Percentiles rank a stretch among this genome's conserved stretches.
These are phyloP conservation scores for Dryas alaskensis DNA, from an alignment of 306 rosid genomes.

Conservation along the genomic window DNA sequence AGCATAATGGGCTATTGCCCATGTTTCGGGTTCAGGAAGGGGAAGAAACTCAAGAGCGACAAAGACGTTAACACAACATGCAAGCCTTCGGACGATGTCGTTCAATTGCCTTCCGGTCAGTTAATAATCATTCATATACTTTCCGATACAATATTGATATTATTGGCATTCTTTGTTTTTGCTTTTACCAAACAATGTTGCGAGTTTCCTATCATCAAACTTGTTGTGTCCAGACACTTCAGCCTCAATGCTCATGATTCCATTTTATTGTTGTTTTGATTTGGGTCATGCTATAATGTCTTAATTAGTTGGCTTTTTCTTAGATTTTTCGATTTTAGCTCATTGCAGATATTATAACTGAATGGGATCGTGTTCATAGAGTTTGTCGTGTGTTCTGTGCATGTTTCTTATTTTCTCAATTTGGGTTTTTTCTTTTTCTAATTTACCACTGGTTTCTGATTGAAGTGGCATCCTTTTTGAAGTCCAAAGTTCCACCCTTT, in stretches of 20 bases:
- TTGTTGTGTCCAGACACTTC: not conserved
- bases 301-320: not conserved
- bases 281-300: not conserved
- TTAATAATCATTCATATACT: not conserved
- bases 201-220: not conserved
- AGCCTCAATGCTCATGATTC: not conserved
- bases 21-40: constrained; percentile 16
- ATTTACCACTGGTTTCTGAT: constrained; percentile 12
- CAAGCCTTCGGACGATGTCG: not conserved
- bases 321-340: not conserved
- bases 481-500: not conserved
- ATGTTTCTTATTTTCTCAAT: constrained; percentile 1
- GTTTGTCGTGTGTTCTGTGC: too few relatives aligned
- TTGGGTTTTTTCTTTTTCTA: not conserved
- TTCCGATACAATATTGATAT: too few relatives aligned
- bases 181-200: not conserved
- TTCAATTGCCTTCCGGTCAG: constrained; percentile 15
- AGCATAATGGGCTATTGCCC: constrained; percentile 8
- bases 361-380: constrained; percentile 1
- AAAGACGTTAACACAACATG: not conserved
- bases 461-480: not conserved
- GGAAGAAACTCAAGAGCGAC: constrained; percentile 16
- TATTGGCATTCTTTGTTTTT: not conserved
- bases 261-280: not conserved
- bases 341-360: not conserved